Evolutionary conservation across 73 alveolate species (phyloP).

Genomic region (Paramecium octaurelia): DNA sequence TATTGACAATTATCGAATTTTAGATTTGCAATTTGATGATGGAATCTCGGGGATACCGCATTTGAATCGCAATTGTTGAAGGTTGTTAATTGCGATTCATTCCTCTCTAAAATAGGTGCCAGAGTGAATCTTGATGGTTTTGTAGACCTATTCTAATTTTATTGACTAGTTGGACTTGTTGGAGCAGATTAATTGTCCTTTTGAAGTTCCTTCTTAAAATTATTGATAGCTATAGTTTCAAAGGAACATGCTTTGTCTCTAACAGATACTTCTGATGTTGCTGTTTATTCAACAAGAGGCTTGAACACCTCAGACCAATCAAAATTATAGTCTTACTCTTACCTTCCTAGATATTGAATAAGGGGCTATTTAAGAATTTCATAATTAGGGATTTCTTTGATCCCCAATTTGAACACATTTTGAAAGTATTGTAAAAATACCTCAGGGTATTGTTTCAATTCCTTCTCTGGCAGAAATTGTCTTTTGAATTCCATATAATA

Average conservation of each 20-base stretch:
- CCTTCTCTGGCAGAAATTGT: background rate
- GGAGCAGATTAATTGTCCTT: background rate
- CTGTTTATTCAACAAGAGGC: background rate
- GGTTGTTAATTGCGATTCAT: background rate
- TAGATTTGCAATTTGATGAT: background rate
- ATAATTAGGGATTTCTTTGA: background rate
- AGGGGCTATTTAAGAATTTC: background rate
- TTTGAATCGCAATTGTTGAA: background rate
- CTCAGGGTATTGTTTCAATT: background rate
- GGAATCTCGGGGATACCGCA: background rate
- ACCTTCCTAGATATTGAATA: background rate
- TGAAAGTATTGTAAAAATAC: background rate
- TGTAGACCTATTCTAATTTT: background rate
- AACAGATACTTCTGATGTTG: background rate
- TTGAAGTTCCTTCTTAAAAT: background rate
- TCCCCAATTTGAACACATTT: background rate
- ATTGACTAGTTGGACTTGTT: background rate
- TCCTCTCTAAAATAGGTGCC: background rate
- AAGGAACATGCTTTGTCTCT: background rate
- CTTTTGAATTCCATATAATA: conserved; percentile 1
- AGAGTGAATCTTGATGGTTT: background rate
- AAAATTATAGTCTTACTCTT: background rate
- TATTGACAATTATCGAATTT: background rate
- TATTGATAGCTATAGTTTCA: background rate
- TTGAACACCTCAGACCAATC: background rate